A percentile compares a stretch with the other conserved stretches of the same genome.
Conservation (phyloP, 164 flowering plant genomes). For the Umbellularia californica region DNA sequence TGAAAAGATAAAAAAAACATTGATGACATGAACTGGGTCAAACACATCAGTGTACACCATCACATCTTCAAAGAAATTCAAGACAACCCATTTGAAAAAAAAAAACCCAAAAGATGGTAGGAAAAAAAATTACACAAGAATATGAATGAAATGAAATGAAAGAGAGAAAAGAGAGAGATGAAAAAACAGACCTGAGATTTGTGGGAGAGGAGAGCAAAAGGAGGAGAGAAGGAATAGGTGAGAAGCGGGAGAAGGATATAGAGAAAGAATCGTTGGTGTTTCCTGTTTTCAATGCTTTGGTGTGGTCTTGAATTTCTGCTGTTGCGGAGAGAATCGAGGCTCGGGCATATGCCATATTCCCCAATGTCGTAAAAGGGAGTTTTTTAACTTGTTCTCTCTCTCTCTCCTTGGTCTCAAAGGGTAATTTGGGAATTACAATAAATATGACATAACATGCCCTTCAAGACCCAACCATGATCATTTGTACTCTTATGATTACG, state of each 20-base stretch:
- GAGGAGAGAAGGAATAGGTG: not conserved
- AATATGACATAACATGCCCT: no score
- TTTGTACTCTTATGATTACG: no score
- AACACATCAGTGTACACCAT: not conserved
- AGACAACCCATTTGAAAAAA: no score
- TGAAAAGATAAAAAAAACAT: not conserved
- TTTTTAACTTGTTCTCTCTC: no score
- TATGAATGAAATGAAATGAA: conserved; percentile 4
- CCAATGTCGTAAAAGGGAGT: not conserved
- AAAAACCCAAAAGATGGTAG: not conserved
- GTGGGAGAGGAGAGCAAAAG: not conserved
- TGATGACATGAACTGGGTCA: not conserved
- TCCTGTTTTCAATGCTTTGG: not conserved
- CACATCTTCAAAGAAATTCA: not conserved
- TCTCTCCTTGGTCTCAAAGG: not conserved
- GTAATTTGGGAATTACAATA: not conserved
- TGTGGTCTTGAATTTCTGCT: conserved; percentile 8
- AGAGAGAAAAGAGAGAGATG: conserved; percentile 1
- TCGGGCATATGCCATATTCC: conserved; percentile 27
- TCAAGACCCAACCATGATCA: no score
- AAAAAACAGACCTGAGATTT: not conserved
- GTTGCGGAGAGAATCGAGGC: conserved; percentile 31
- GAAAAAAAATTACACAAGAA: not conserved
- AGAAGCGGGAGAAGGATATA: not conserved
- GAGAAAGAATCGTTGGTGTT: not conserved